Evolutionary conservation across 2,329 filamentous ascomycete species (phyloP).

Genomic region (Arthrobotrys pseudoclavata): DNA sequence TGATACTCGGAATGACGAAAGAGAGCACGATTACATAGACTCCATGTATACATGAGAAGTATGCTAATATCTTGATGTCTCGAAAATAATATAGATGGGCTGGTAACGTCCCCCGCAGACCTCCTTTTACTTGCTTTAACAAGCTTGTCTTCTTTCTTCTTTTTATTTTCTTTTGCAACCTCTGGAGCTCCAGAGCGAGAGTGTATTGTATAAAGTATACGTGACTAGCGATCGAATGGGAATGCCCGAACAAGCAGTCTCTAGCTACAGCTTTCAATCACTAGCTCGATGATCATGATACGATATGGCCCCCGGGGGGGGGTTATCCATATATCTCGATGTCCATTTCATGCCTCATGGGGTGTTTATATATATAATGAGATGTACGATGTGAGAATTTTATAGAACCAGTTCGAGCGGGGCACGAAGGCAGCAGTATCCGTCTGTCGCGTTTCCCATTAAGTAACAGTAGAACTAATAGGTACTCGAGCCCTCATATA

Average conservation of each 20-base stretch:
- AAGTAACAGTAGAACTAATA: conserved; percentile 26
- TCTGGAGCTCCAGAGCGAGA: background rate
- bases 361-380: too few relatives aligned
- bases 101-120: background rate
- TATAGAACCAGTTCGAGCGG: background rate
- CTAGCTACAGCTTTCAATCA: background rate
- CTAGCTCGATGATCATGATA: background rate
- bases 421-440: background rate
- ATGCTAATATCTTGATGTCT: background rate
- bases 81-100: too few relatives aligned
- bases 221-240: background rate
- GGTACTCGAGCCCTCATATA: background rate
- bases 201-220: background rate
- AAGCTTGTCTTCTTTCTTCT: background rate
- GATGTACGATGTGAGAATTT: too few relatives aligned
- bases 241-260: background rate
- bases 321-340: conserved; percentile 3
- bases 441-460: conserved; percentile 16
- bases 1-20: conserved; percentile 1
- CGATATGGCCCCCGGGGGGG: too few relatives aligned
- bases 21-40: background rate
- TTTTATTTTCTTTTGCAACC: background rate
- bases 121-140: background rate
- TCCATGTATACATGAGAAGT: background rate
- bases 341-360: background rate